A percentile compares a stretch with the other conserved stretches of the same genome.
Conservation (phyloP, 2,329 filamentous ascomycete species). For the Fusarium guadeloupense region DNA sequence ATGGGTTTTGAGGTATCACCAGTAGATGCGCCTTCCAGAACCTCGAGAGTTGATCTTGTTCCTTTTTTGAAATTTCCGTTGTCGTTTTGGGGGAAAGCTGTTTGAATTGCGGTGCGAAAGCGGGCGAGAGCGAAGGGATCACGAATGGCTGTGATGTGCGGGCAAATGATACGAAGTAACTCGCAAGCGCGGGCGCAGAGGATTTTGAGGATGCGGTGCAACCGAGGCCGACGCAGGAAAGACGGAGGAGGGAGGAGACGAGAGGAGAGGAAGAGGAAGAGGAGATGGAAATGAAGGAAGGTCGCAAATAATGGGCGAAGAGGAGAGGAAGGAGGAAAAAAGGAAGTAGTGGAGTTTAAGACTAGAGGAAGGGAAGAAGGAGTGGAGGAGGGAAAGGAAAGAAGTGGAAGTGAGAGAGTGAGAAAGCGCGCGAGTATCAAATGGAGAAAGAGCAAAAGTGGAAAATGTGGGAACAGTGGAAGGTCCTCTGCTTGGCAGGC, state of each 20-base stretch:
- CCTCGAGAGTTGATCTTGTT: conserved; percentile 35
- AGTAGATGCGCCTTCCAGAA: conserved; percentile 44
- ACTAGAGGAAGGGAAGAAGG: conserved; percentile 48
- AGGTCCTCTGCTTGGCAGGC: conserved; percentile 36
- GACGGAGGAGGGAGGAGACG: conserved; percentile 43
- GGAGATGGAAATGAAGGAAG: conserved; percentile 45
- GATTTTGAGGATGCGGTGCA: conserved; percentile 29
- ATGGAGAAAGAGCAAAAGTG: conserved; percentile 23
- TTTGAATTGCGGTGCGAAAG: conserved; percentile 22
- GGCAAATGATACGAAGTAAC: conserved; percentile 31
- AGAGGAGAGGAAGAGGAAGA: conserved; percentile 44
- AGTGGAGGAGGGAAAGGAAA: conserved; percentile 17
- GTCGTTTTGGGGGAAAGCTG: conserved; percentile 29
- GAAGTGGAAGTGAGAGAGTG: conserved; percentile 1
- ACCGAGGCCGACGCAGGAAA: conserved; percentile 43
- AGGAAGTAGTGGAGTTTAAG: conserved; percentile 47
- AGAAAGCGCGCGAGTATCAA: conserved; percentile 32
- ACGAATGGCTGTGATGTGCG: conserved; percentile 1
- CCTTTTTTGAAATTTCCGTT: conserved; percentile 35
- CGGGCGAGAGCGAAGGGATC: conserved; percentile 13
- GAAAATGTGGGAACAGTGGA: conserved; percentile 18
- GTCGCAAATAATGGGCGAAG: conserved; percentile 44
- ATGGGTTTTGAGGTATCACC: conserved; percentile 40
- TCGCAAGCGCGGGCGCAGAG: conserved; percentile 37
- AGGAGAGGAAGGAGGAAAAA: conserved; percentile 44